Evolutionary conservation across 306 rosid genomes (phyloP), one percentile per base, ranked within the genome.

Genomic region (Corylus avellana): DNA sequence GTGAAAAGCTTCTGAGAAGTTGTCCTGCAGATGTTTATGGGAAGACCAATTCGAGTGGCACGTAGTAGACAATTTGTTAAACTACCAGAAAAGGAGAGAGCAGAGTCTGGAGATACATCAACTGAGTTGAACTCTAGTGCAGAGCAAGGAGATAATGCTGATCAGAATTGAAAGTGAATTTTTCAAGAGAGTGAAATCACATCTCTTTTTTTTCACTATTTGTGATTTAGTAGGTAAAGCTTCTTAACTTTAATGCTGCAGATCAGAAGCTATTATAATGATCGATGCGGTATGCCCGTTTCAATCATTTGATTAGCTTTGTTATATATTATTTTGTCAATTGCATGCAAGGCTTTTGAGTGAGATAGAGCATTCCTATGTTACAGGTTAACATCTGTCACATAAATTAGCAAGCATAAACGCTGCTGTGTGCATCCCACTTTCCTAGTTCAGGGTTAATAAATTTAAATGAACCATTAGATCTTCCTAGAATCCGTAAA

Each of bases 41-140:
- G 96, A 82, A 89, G 96, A 73, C 75, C 93, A 37, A 77, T 96
- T 74, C 87, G 92, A 62, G 84, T 93, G 77, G 93, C 89, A 13
- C 91, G 91, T 8, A 79, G 94, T 76, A 88, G 62, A 84, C 96
- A 84, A 66, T 93, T 91, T 87, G 94, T 87, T 82, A 87, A 86
- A 85, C 81, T 68, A 58, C 88, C 80, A 22, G 78, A 35, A 14
- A 82, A 74, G 78, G 84, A 76, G 80, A 79, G 85, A 76, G 66
- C 83, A 42, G 48, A 53, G 29, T 70, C 89, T 70, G 91, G 73
- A 82, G 89, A 85, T 77, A 13, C 79, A 25, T 73, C 89, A 70
- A 67, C 79, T 16, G 91, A 90, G 49, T 80, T 55, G 70, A 82
- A 73, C 55, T 77, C 83, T 77, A 81, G 56, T 67, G 83, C 39